A percentile compares a stretch with the other conserved stretches of the same genome.
phyloP scores from a whole-genome alignment of 257 asterid genomes.

The Nemophila menziesii region DNA sequence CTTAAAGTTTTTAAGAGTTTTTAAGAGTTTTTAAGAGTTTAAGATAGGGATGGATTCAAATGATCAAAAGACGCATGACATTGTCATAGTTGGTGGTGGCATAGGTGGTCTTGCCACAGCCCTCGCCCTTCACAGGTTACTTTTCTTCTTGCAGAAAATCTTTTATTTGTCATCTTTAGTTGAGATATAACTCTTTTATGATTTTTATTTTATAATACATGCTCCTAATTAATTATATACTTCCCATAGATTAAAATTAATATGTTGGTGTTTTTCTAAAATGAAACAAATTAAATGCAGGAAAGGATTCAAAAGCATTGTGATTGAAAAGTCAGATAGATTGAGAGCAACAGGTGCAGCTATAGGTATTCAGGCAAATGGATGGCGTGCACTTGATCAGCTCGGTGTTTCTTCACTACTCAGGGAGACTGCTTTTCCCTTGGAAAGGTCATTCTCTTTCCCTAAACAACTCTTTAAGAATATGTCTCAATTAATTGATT shows the following conservation, averaged over 20 bases:
- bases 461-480: too few relatives aligned
- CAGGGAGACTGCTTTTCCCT: constrained; percentile 15
- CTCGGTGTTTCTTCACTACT: constrained; percentile 25
- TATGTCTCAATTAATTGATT: background rate
- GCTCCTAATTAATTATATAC: background rate
- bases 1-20: too few relatives aligned
- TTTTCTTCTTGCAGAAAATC: background rate
- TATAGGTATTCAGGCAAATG: constrained; percentile 20
- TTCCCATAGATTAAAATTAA: too few relatives aligned
- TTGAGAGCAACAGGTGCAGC: constrained; percentile 26
- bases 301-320: constrained; percentile 24
- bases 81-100: constrained; percentile 31
- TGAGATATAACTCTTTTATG: too few relatives aligned
- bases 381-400: constrained; percentile 37
- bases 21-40: too few relatives aligned
- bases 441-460: constrained; percentile 13
- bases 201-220: background rate
- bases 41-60: constrained; percentile 9
- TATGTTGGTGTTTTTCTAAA: too few relatives aligned
- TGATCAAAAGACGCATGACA: constrained; percentile 12
- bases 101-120: constrained; percentile 34
- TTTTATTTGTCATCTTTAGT: background rate
- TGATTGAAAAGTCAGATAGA: constrained; percentile 18
- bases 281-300: constrained; percentile 5
- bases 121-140: constrained; percentile 21